A percentile compares a stretch with the other conserved stretches of the same genome.
These are phyloP conservation scores for Bipolaris zeicola DNA, from an alignment of 2,329 filamentous ascomycete genomes.

Conservation along the genomic window DNA sequence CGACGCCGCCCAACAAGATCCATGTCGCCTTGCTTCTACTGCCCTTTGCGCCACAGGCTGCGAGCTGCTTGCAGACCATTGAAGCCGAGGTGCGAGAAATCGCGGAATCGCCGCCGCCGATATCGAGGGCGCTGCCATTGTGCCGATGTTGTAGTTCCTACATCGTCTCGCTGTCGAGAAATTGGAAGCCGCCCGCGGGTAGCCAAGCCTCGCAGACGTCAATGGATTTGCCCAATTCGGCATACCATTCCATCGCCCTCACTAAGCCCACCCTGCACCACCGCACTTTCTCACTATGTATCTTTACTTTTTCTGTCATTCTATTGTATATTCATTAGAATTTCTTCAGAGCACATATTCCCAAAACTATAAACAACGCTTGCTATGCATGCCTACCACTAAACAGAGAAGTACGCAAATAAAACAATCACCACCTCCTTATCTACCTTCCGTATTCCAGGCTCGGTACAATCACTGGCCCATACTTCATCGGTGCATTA, in stretches of 20 bases:
- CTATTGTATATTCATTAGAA: not conserved
- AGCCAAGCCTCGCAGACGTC: conserved; percentile 27
- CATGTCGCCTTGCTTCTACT: conserved; percentile 24
- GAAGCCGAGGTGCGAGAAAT: conserved; percentile 46
- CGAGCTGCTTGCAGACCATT: conserved; percentile 40
- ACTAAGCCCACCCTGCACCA: not conserved
- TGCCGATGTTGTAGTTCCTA: conserved; percentile 23
- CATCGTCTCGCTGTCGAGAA: conserved; percentile 10
- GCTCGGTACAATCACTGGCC: conserved; percentile 89
- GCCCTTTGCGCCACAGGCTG: conserved; percentile 24
- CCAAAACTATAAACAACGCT: conserved; percentile 18
- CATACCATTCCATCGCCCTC: conserved; percentile 21
- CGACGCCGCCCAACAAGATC: conserved; percentile 16
- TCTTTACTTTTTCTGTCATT: too few relatives aligned
- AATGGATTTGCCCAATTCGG: conserved; percentile 25
- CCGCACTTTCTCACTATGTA: not conserved
- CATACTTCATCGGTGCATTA: conserved; percentile 88
- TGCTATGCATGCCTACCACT: conserved; percentile 28
- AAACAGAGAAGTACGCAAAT: conserved; percentile 14
- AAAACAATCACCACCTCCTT: not conserved
- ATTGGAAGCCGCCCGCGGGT: conserved; percentile 13
- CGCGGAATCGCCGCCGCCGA: conserved; percentile 44
- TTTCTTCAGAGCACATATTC: not conserved
- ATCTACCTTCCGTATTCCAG: conserved; percentile 56
- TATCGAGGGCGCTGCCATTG: conserved; percentile 33